Base-by-base conservation (phyloP, 2,329 filamentous ascomycete genomes). In the Microsporum ferrugineum region DNA sequence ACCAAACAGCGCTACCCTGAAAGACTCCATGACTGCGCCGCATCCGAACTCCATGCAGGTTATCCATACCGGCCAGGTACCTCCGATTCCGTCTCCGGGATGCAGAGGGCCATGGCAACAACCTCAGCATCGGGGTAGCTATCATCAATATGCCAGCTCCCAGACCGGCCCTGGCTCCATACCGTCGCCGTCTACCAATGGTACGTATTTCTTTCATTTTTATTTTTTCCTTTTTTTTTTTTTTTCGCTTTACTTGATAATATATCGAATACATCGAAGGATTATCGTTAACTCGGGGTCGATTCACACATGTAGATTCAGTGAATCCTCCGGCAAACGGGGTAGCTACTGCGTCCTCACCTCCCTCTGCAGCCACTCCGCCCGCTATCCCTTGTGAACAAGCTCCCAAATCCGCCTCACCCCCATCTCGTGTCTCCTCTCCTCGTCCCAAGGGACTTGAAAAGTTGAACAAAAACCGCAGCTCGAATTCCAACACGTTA, bases 71-170 rank as follows among this genome's bases (percentile, higher is more conserved):
- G 91, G 89, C 17, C 88, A 94, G 68, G 78, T 92, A 5, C 88
- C 91, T 5, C 79, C 85, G 23, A 78, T 96, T 53, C 90, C 91
- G 0, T 96, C 91, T 0, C 91, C 91, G 1, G 89, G 90, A n/a
- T 82, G 80, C 62, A 79, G 80, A 33, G 77, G 82, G 59, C 71
- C 77, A 31, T 80, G 84, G 62, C 76, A 78, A 57, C 79, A 82
- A 63, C 79, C 82, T 63, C 81, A 83, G 63, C 79, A 84, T 8
- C 47, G 47, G n/a, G 29, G 47, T 10, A 53, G 47, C 47, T 53
- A 53, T 34, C 27, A n/a, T n/a, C 47, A 33, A 23, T 31, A 31
- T 12, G 39, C 39, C 10, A 17, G 23, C 23, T 53, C 47, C 29
- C 47, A 53, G 27, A n/a, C 8, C 8, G 58, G 23, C 23, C 45